phyloP scores from a whole-genome alignment of 148 eudicot genomes.

The Rhododendron ferrugineum region DNA sequence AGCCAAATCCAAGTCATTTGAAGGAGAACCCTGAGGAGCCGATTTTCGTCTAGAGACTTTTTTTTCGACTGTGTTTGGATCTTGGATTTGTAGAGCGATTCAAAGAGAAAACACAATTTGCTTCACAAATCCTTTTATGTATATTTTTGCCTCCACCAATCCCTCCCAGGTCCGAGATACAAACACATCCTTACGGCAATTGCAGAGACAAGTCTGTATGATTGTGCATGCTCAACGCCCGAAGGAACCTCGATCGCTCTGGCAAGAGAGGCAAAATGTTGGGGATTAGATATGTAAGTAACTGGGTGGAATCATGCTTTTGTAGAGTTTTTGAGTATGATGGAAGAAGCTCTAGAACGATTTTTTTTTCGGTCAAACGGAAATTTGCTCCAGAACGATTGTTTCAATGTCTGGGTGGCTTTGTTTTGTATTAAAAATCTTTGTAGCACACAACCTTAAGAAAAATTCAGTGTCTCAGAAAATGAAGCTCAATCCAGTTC shows the following conservation, averaged over 20 bases:
- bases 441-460: background rate
- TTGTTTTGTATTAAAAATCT: background rate
- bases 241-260: background rate
- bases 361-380: no score
- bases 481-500: background rate
- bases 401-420: background rate
- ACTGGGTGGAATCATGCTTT: background rate
- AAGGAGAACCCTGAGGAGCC: background rate
- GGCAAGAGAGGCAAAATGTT: background rate
- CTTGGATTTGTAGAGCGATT: background rate
- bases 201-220: background rate
- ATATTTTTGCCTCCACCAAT: background rate
- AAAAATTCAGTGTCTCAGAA: background rate
- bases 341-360: background rate
- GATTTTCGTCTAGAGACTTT: background rate
- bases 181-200: background rate
- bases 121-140: background rate
- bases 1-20: conserved; percentile 17
- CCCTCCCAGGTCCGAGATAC: background rate
- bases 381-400: background rate
- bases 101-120: background rate
- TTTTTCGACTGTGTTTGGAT: no score
- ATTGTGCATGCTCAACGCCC: background rate
- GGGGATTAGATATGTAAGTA: background rate
- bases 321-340: background rate